Percentiles rank a stretch among this genome's conserved stretches.
These are phyloP conservation scores for Talaromyces piceae DNA, from an alignment of 2,329 filamentous ascomycete genomes.

Conservation along the genomic window DNA sequence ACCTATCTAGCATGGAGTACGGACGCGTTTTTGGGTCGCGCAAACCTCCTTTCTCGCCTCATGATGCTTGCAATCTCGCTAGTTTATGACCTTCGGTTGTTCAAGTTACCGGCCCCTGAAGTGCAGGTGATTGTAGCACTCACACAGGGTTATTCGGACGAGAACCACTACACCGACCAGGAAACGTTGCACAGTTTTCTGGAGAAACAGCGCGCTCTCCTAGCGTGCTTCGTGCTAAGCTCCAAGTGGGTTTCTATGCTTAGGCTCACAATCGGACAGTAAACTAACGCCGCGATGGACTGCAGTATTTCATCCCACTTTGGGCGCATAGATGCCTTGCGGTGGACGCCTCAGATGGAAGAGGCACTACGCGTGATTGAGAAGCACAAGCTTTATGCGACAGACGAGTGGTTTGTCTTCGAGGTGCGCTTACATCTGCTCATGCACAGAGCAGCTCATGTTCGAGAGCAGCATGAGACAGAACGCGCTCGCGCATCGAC, in stretches of 20 bases:
- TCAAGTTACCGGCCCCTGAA: constrained; percentile 24
- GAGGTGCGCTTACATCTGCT: constrained; percentile 33
- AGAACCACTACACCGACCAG: constrained; percentile 8
- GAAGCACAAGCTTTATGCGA: constrained; percentile 18
- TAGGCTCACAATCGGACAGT: not conserved
- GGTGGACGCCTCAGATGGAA: constrained; percentile 34
- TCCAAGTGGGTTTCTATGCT: constrained; percentile 17
- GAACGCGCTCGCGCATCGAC: constrained; percentile 12
- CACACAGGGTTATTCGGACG: constrained; percentile 18
- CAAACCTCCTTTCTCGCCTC: constrained; percentile 27
- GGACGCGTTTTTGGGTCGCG: constrained; percentile 25
- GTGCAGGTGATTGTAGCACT: constrained; percentile 23
- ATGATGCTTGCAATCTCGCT: constrained; percentile 33
- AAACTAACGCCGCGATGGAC: constrained; percentile 12
- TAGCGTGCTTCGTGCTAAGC: constrained; percentile 25
- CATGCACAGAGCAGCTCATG: constrained; percentile 22
- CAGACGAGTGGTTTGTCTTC: constrained; percentile 24
- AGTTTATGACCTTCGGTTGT: constrained; percentile 29
- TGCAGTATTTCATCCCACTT: constrained; percentile 30
- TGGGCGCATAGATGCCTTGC: constrained; percentile 25
- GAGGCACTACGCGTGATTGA: constrained; percentile 25
- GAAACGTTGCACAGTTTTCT: constrained; percentile 14
- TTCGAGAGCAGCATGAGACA: constrained; percentile 24
- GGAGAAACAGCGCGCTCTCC: constrained; percentile 21
- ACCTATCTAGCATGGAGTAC: constrained; percentile 33